Base-by-base conservation (phyloP, 192 early-diverging fungal species). In the Coemansia erecta region DNA sequence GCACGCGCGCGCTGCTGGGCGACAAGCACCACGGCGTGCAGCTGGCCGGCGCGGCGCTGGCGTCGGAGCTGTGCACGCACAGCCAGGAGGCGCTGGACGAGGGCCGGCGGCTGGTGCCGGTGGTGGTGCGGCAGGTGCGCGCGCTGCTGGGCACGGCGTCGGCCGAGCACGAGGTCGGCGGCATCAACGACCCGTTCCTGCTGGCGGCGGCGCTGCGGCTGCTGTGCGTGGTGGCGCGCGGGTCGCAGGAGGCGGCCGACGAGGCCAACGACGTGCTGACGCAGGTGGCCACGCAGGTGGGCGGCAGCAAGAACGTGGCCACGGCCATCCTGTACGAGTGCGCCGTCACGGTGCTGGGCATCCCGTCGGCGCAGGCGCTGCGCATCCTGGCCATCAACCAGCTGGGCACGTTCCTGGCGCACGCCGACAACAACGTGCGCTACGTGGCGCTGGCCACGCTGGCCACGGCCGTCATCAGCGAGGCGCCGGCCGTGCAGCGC, bases 371-470 rank as follows among this genome's bases (percentile, higher is more conserved):
- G 57, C 84, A 81, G 48, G 90, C 93, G 17, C 81, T 99, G 60
- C 87, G 96, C 35, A 92, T 97, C 37, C 72, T 99, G 60, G 97
- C 91, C 15, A 93, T 99, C 66, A 99, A 99, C 61, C 94, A 98
- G 78, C 85, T 99, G 11, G 97, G 97, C 58, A 88, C 93, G 48
- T 98, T 99, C 70, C 73, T 99, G 69, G 87, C 86, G 37, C 94
- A 98, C 79, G 72, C 88, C 39, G 97, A 99, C 72, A 97, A 97
- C 82, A 99, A 99, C 70, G 97, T 97, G 61, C 85, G 94, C 85
- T 96, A 96, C 65, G 95, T 98, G 11, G 97, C 97, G n/a, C 72
- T 99, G 59, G 92, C 92, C n/a, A 98, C 97, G 8, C 82, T 99
- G 37, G 92, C 93, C 50, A 90, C 91, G 31, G 94, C 94, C 1